phyloP scores from a whole-genome alignment of 331 rosid species.

The Ulmus americana region DNA sequence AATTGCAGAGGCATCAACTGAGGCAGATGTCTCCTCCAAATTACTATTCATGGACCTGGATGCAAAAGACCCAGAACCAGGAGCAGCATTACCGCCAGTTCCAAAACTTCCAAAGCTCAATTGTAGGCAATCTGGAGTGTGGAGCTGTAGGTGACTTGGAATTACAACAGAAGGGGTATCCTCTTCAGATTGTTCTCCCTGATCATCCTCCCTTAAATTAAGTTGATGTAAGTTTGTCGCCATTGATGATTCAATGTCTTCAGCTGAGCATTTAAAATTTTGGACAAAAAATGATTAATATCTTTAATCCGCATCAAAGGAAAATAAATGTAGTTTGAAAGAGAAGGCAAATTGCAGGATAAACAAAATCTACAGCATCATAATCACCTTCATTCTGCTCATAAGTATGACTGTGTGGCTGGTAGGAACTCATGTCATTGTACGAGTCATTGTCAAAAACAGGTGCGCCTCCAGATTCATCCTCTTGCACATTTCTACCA shows the following conservation, averaged over 20 bases:
- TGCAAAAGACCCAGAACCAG: conserved; percentile 43
- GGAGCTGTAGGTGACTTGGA: conserved; percentile 87
- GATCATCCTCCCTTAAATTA: conserved; percentile 54
- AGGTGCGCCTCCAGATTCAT: conserved; percentile 48
- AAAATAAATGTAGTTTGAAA: neutral
- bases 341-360: neutral
- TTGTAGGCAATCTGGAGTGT: conserved; percentile 79
- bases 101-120: conserved; percentile 99
- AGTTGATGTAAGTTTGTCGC: conserved; percentile 69
- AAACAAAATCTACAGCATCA: conserved; percentile 2
- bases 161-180: conserved; percentile 70
- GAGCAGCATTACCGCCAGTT: conserved; percentile 40
- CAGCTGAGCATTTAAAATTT: conserved; percentile 35
- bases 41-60: conserved; percentile 45
- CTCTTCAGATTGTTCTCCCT: conserved; percentile 55
- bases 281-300: neutral
- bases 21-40: conserved; percentile 66
- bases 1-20: conserved; percentile 54
- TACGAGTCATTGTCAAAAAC: conserved; percentile 55
- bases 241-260: conserved; percentile 57
- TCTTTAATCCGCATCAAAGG: neutral
- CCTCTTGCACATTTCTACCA: conserved; percentile 54
- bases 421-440: conserved; percentile 52
- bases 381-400: conserved; percentile 64
- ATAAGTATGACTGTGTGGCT: conserved; percentile 48